Conservation (phyloP, 1,284 basidiomycete genomes). For the Boletus mariae region DNA sequence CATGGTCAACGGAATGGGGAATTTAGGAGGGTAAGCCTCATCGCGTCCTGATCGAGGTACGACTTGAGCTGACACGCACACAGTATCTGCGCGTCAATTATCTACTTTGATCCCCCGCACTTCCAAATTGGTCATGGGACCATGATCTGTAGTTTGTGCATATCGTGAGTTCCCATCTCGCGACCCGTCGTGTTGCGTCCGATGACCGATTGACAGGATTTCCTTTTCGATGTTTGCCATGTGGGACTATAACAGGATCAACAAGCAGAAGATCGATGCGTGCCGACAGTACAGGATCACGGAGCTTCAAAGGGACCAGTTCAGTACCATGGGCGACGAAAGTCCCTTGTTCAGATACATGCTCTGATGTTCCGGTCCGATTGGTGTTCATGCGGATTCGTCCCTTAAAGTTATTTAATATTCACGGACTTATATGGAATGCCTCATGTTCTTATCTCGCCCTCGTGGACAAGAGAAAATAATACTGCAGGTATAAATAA, state of each 20-base stretch:
- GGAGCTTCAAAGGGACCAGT: slow-evolving; percentile 31
- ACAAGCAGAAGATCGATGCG: slow-evolving; percentile 39
- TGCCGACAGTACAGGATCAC: slow-evolving; percentile 40
- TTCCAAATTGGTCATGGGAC: slow-evolving; percentile 50
- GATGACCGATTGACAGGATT: not conserved
- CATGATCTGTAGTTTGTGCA: slow-evolving; percentile 43
- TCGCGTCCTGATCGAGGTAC: not conserved
- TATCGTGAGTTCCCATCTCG: slow-evolving; percentile 27
- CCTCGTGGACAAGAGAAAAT: not conserved
- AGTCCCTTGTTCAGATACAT: slow-evolving; percentile 46
- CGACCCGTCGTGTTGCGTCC: not conserved
- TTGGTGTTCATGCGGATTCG: too few relatives aligned
- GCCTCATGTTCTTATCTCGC: too few relatives aligned
- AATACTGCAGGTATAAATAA: not conserved
- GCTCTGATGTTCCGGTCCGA: slow-evolving; percentile 3
- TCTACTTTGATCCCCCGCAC: slow-evolving; percentile 43
- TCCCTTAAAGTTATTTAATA: not conserved
- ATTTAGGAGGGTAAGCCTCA: slow-evolving; percentile 44
- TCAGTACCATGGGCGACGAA: slow-evolving; percentile 41
- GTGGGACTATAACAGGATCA: slow-evolving; percentile 39
- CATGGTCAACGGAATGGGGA: slow-evolving; percentile 50
- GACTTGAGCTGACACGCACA: not conserved
- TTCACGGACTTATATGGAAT: too few relatives aligned
- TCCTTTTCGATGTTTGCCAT: slow-evolving; percentile 30
- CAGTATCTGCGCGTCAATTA: slow-evolving; percentile 39